phyloP scores from a whole-genome alignment of 1,284 basidiomycete genomes.

The Ustilago curta region DNA sequence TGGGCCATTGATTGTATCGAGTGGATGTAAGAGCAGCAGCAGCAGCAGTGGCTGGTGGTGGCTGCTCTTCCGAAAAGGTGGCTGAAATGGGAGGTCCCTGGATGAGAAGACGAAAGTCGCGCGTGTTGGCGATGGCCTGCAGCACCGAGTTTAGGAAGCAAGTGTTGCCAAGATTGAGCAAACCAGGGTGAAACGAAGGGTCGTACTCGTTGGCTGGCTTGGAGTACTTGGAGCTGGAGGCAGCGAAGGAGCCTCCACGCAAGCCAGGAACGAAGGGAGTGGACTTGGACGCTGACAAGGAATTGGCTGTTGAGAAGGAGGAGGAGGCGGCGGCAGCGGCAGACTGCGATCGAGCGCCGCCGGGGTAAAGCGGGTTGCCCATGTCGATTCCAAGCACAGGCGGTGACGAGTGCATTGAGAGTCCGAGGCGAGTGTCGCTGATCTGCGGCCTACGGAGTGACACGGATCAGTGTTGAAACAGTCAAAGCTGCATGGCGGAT shows the following conservation, averaged over 20 bases:
- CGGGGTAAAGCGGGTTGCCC: constrained; percentile 31
- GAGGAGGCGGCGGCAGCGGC: constrained; percentile 60
- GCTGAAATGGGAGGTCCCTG: constrained; percentile 53
- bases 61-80: constrained; percentile 6
- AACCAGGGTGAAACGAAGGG: constrained; percentile 72
- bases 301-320: background rate
- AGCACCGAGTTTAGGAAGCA: constrained; percentile 93
- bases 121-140: constrained; percentile 77
- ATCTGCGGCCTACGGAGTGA: background rate
- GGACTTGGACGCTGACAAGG: constrained; percentile 7
- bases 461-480: no score
- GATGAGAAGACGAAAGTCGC: constrained; percentile 76
- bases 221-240: constrained; percentile 80
- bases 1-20: constrained; percentile 35
- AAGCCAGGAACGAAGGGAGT: constrained; percentile 21
- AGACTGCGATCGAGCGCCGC: constrained; percentile 74
- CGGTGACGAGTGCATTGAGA: background rate
- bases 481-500: constrained; percentile 5
- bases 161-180: constrained; percentile 87
- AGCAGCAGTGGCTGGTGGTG: constrained; percentile 6
- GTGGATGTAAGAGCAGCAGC: constrained; percentile 1
- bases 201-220: constrained; percentile 67
- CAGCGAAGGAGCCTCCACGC: constrained; percentile 83
- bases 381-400: constrained; percentile 6
- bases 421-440: background rate